Percentiles rank a stretch among this genome's conserved stretches.
phyloP scores from a whole-genome alignment of 1,284 basidiomycete genomes.

The Ganoderma leucocontextum region DNA sequence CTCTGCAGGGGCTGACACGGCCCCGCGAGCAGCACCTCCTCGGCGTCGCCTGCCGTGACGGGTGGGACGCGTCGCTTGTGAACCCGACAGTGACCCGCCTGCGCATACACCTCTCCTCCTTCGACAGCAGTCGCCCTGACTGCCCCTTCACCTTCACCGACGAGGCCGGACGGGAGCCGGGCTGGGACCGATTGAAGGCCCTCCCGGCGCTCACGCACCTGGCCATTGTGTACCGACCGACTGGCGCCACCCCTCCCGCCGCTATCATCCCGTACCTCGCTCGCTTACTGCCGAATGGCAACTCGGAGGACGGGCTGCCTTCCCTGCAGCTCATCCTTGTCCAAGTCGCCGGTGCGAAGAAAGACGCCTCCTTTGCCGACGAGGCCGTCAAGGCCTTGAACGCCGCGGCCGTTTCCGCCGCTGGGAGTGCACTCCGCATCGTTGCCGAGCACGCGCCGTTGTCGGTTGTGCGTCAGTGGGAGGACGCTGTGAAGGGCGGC shows the following conservation, averaged over 20 bases:
- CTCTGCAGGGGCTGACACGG: slow-evolving; percentile 34
- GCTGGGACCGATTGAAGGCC: slow-evolving; percentile 40
- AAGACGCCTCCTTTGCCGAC: slow-evolving; percentile 27
- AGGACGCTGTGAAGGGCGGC: slow-evolving; percentile 39
- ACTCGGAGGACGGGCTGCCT: slow-evolving; percentile 21
- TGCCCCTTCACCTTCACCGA: slow-evolving; percentile 32
- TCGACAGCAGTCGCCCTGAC: slow-evolving; percentile 33
- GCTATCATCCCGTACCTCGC: slow-evolving; percentile 36
- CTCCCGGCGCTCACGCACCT: slow-evolving; percentile 48
- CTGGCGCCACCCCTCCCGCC: slow-evolving; percentile 31
- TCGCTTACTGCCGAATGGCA: slow-evolving; percentile 29
- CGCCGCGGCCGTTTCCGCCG: slow-evolving; percentile 32
- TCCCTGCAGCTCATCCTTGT: slow-evolving; percentile 42
- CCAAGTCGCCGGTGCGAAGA: slow-evolving; percentile 41
- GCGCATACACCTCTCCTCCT: slow-evolving; percentile 46
- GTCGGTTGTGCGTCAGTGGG: slow-evolving; percentile 46
- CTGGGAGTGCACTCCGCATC: slow-evolving; percentile 38
- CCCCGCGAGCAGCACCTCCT: slow-evolving; percentile 49
- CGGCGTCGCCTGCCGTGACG: slow-evolving; percentile 47
- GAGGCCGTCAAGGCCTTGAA: slow-evolving; percentile 39
- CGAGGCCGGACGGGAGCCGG: slow-evolving; percentile 29
- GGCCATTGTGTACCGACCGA: slow-evolving; percentile 44
- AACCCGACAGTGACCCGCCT: slow-evolving; percentile 45
- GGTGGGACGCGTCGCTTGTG: slow-evolving; percentile 45
- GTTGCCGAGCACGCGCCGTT: slow-evolving; percentile 45